Evolutionary conservation across 1,284 basidiomycete species (phyloP), one percentile per base, ranked within the genome.

Genomic region (Sanghuangporus sanghuang): DNA sequence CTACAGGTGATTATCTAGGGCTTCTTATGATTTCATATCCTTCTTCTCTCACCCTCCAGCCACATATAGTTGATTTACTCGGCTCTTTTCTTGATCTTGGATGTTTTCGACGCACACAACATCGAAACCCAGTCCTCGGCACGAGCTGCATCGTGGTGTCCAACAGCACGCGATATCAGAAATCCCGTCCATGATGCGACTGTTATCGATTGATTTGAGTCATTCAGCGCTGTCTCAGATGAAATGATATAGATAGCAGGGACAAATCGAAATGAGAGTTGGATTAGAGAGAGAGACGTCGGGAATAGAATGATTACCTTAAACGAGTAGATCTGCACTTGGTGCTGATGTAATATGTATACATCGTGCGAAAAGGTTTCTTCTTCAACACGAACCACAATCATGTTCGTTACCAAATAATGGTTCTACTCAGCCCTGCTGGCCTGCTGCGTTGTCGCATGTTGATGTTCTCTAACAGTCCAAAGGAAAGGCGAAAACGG

Each of bases 401-500:
- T 57, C 44, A 59, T 59, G 57, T 50, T 48, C 32, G 16, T 48
- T 48, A n/a, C 57, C 44, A 44, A 27, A 48, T 50, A 52, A 52
- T 52, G 32, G 21, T 35, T 18, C 21, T 48, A 9, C 57, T 48
- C 35, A 57, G 42, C 55, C 35, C 23, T 57, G 18, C 55, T 42
- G 39, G 38, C n/a, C 38, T 57, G 55, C 55, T 57, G 55, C 55
- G 55, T 11, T 40, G 55, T 42, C 55, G 55, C 55, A 36, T 57
- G 55, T 46, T 46, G 44, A 46, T 46, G 44, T 44, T 42, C 32
- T 57, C 38, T 12, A 35, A 35, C 23, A 18, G 21, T 39, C 38
- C 55, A 57, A 42, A 27, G 42, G 55, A 42, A 57, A 44, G 12
- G 53, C 53, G 27, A 54, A 54, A 36, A 54, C 23, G 32, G 32